Evolutionary conservation across 768 basidiomycete species (phyloP).

Genomic region (Tephrocybe sp.): DNA sequence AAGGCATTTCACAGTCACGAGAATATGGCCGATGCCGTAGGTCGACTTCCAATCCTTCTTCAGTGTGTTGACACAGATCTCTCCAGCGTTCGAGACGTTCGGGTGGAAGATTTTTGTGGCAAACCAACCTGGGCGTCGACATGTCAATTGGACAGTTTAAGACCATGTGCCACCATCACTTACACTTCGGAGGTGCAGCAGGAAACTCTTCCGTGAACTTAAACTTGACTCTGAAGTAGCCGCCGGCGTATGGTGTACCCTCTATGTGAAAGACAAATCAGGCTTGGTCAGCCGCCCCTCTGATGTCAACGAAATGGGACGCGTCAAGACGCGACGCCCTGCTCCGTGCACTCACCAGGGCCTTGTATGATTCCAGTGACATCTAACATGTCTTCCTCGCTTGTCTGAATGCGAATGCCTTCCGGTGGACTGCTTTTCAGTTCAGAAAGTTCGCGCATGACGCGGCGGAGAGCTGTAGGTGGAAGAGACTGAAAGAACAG

Average conservation of each 20-base stretch:
- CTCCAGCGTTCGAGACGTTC: conserved; percentile 85
- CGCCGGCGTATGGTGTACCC: conserved; percentile 67
- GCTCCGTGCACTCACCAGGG: conserved; percentile 60
- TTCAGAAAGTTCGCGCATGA: conserved; percentile 84
- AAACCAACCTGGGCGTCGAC: conserved; percentile 67
- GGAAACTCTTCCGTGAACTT: conserved; percentile 94
- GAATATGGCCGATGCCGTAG: conserved; percentile 89
- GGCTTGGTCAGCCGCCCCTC: conserved; percentile 25
- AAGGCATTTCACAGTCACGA: conserved; percentile 92
- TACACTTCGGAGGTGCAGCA: conserved; percentile 92
- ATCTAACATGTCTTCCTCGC: conserved; percentile 87
- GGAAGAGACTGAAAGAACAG: conserved; percentile 34
- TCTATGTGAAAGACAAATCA: conserved; percentile 33
- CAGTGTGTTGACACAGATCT: conserved; percentile 96
- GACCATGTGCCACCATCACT: conserved; percentile 20
- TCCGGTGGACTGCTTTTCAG: conserved; percentile 84
- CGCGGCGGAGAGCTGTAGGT: conserved; percentile 71
- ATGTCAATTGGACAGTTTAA: conserved; percentile 8
- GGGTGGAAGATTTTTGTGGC: conserved; percentile 97
- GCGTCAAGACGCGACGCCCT: conserved; percentile 19
- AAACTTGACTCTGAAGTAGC: conserved; percentile 77
- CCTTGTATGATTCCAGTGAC: conserved; percentile 88
- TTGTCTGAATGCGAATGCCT: conserved; percentile 86
- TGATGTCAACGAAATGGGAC: conserved; percentile 6
- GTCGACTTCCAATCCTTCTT: conserved; percentile 97